These are phyloP conservation scores for Calonectria honghensis DNA, from an alignment of 2,329 filamentous ascomycete genomes.

Conservation along the genomic window DNA sequence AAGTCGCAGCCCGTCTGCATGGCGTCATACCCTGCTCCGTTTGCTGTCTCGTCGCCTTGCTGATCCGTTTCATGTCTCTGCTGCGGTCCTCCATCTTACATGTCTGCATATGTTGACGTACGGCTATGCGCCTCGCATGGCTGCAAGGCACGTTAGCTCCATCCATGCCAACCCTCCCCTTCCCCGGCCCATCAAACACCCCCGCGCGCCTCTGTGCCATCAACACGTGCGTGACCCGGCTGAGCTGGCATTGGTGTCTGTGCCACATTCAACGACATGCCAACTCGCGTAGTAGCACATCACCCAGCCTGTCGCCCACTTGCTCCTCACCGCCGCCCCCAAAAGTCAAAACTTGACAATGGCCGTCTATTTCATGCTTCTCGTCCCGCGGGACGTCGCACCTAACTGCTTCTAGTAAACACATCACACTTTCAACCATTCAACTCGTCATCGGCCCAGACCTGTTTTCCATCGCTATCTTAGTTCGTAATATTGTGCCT, in stretches of 20 bases:
- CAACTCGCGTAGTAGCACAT: slow-evolving; percentile 25
- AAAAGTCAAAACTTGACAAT: slow-evolving; percentile 24
- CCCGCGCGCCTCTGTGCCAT: slow-evolving; percentile 5
- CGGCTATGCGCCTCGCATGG: slow-evolving; percentile 22
- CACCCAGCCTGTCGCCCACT: slow-evolving; percentile 11
- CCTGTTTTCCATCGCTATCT: slow-evolving; percentile 37
- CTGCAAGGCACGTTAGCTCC: slow-evolving; percentile 32
- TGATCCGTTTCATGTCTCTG: slow-evolving; percentile 20
- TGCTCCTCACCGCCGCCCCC: slow-evolving; percentile 29
- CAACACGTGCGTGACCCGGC: slow-evolving; percentile 16
- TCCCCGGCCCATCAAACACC: not conserved
- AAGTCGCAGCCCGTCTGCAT: slow-evolving; percentile 23
- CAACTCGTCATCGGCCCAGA: slow-evolving; percentile 29
- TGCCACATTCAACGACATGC: slow-evolving; percentile 29
- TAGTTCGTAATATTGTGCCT: slow-evolving; percentile 42
- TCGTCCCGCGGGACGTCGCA: slow-evolving; percentile 48
- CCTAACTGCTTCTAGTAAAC: slow-evolving; percentile 47
- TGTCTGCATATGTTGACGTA: not conserved
- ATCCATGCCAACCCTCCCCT: slow-evolving; percentile 6
- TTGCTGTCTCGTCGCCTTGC: slow-evolving; percentile 23
- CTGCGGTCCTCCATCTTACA: slow-evolving; percentile 24
- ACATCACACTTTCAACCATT: slow-evolving; percentile 44
- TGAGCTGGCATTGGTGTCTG: slow-evolving; percentile 19
- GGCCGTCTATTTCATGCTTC: slow-evolving; percentile 44
- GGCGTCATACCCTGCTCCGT: slow-evolving; percentile 28